Evolutionary conservation across 345 rosid genomes (phyloP).

Genomic region (Salix viminalis): DNA sequence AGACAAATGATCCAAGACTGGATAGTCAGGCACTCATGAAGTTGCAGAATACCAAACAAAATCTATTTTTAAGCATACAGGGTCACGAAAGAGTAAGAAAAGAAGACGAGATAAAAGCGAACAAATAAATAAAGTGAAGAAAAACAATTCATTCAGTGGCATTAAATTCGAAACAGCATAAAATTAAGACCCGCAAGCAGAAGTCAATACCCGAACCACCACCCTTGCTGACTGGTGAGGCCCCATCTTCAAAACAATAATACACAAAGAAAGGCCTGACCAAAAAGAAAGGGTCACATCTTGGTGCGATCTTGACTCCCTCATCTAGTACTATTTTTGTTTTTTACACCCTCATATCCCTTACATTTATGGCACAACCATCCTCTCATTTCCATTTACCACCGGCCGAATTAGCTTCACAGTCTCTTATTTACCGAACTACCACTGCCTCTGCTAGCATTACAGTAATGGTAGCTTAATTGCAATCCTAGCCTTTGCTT

Average conservation of each 20-base stretch:
- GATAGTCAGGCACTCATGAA: too few species aligned
- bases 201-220: slow-evolving; percentile 99
- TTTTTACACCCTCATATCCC: neutral
- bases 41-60: too few species aligned
- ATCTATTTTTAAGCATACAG: too few species aligned
- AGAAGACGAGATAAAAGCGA: neutral
- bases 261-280: slow-evolving; percentile 5
- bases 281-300: slow-evolving; percentile 38
- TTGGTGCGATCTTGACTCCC: slow-evolving; percentile 98
- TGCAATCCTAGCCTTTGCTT: neutral
- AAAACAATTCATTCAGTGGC: neutral
- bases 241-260: neutral
- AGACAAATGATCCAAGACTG: too few species aligned
- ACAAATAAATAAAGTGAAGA: neutral
- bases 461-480: slow-evolving; percentile 1
- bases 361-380: neutral
- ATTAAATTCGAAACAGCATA: slow-evolving; percentile 16
- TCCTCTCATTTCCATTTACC: neutral
- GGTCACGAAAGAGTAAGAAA: neutral
- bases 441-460: slow-evolving; percentile 3
- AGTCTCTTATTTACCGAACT: slow-evolving; percentile 28
- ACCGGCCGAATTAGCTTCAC: neutral
- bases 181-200: slow-evolving; percentile 19
- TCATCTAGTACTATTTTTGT: neutral
- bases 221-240: slow-evolving; percentile 37